phyloP scores from a whole-genome alignment of 768 basidiomycete genomes.

The Pilatotrama ljubarskyi region DNA sequence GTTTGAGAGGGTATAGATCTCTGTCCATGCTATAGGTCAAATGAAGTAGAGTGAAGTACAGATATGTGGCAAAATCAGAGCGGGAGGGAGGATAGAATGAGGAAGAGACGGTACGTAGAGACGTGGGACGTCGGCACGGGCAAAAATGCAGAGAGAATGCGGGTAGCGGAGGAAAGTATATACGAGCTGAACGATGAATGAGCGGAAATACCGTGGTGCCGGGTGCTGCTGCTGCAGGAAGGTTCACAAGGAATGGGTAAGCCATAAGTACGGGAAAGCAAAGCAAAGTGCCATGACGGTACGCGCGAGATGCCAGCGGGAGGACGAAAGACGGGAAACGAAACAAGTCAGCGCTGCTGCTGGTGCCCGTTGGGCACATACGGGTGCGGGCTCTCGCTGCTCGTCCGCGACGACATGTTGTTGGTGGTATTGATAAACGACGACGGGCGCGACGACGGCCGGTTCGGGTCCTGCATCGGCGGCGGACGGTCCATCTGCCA shows the following conservation, averaged over 20 bases:
- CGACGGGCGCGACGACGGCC: constrained; percentile 30
- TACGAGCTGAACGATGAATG: constrained; percentile 12
- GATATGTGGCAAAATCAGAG: constrained; percentile 21
- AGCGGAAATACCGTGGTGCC: constrained; percentile 10
- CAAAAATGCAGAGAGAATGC: not conserved
- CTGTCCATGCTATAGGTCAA: constrained; percentile 27
- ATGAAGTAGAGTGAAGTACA: constrained; percentile 27
- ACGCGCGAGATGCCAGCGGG: constrained; percentile 13
- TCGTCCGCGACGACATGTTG: constrained; percentile 25
- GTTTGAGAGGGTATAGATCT: constrained; percentile 25
- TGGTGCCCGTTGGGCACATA: constrained; percentile 28
- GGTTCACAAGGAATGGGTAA: constrained; percentile 3
- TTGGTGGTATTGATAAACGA: constrained; percentile 26
- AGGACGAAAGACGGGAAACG: constrained; percentile 1
- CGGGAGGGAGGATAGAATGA: not conserved
- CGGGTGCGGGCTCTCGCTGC: constrained; percentile 31
- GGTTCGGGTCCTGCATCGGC: constrained; percentile 25
- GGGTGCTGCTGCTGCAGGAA: not conserved
- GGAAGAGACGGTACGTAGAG: not conserved
- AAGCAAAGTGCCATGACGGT: not conserved
- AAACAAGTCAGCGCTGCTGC: constrained; percentile 26
- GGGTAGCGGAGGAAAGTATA: constrained; percentile 6
- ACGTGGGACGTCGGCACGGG: not conserved
- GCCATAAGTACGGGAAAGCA: not conserved
- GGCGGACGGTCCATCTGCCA: constrained; percentile 28